Evolutionary conservation across 2,329 filamentous ascomycete species (phyloP).

Genomic region (Fusarium nelsonii): DNA sequence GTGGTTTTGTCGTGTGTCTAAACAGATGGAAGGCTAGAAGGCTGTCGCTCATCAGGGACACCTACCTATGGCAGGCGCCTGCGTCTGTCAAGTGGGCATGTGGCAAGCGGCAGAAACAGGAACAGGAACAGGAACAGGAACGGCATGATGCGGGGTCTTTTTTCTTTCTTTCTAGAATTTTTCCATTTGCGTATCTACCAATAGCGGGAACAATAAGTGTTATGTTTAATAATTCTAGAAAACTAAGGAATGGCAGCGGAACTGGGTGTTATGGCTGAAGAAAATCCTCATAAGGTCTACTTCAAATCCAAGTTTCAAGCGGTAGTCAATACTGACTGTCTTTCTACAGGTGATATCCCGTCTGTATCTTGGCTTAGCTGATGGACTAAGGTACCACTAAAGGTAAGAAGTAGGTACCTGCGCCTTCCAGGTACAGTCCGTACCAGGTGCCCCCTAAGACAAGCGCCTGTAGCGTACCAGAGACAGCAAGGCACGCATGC

Average conservation of each 20-base stretch:
- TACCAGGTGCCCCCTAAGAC: too few species aligned
- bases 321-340: neutral
- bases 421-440: neutral
- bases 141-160: conserved; percentile 43
- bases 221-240: neutral
- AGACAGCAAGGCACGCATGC: neutral
- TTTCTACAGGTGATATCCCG: neutral
- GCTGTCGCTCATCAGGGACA: conserved; percentile 20
- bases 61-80: conserved; percentile 10
- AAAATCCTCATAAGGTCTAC: neutral
- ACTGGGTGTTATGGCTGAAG: neutral
- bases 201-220: conserved; percentile 17
- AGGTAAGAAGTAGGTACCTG: neutral
- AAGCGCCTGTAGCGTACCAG: too few species aligned
- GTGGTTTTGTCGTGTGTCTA: neutral
- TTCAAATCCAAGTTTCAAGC: neutral
- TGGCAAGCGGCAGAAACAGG: conserved; percentile 34
- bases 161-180: conserved; percentile 43
- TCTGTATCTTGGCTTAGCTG: neutral
- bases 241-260: neutral
- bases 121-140: conserved; percentile 14
- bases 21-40: conserved; percentile 3
- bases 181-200: conserved; percentile 41
- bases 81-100: conserved; percentile 26
- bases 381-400: neutral